These are phyloP conservation scores for Diplodia scrobiculata DNA, from an alignment of 2,329 filamentous ascomycete species.

Conservation along the genomic window DNA sequence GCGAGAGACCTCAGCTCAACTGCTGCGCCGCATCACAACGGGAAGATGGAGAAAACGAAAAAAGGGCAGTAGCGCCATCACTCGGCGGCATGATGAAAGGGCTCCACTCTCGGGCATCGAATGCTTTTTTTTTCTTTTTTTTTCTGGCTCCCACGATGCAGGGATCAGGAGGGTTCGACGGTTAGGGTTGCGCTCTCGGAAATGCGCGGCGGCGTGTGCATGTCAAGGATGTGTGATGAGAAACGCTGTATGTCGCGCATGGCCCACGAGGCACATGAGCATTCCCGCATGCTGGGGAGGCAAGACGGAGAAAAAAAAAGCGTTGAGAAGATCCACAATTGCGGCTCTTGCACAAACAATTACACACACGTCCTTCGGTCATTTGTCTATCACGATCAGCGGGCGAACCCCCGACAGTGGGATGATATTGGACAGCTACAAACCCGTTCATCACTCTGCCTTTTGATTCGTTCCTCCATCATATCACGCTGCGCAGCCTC, in stretches of 20 bases:
- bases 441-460: not conserved
- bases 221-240: not conserved
- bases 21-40: constrained; percentile 4
- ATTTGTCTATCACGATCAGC: not conserved
- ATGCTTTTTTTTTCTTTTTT: not conserved
- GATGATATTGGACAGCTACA: not conserved
- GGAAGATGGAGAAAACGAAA: not conserved
- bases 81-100: not conserved
- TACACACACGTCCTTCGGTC: not conserved
- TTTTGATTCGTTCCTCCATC: not conserved
- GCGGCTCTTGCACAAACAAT: constrained; percentile 18
- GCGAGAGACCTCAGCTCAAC: not conserved
- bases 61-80: not conserved
- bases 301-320: not conserved
- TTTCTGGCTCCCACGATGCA: not conserved
- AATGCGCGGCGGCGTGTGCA: constrained; percentile 15
- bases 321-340: constrained; percentile 25
- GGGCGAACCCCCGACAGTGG: not conserved
- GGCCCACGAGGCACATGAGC: constrained; percentile 18
- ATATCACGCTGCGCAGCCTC: not conserved
- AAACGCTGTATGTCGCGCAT: constrained; percentile 19
- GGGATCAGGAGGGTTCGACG: not conserved
- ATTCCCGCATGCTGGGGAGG: constrained; percentile 18
- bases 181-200: not conserved
- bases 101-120: constrained; percentile 1